These are phyloP conservation scores for Eutrema japonicum DNA, from an alignment of 345 rosid genomes.

Conservation along the genomic window DNA sequence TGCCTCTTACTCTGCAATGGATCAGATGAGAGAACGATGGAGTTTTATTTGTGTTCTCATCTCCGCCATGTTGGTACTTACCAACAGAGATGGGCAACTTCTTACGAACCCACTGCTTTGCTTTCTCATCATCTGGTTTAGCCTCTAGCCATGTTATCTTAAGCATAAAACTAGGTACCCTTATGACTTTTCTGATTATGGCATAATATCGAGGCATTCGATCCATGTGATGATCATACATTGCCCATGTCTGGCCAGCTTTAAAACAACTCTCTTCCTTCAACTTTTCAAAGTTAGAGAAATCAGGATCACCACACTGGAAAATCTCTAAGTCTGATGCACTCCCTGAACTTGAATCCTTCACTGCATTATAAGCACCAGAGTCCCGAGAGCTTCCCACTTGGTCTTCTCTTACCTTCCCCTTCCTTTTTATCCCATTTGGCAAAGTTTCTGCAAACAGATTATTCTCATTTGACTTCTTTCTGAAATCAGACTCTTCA, in stretches of 20 bases:
- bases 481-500: slow-evolving; percentile 20
- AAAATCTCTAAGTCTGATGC: slow-evolving; percentile 41
- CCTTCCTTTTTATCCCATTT: slow-evolving; percentile 27
- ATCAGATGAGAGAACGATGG: slow-evolving; percentile 75
- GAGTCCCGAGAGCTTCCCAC: slow-evolving; percentile 38
- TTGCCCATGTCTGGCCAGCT: slow-evolving; percentile 79
- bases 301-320: slow-evolving; percentile 64
- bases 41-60: slow-evolving; percentile 41
- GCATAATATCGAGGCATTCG: slow-evolving; percentile 90
- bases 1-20: slow-evolving; percentile 43
- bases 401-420: slow-evolving; percentile 38
- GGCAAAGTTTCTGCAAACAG: slow-evolving; percentile 15
- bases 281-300: slow-evolving; percentile 63
- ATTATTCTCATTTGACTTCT: slow-evolving; percentile 5
- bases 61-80: slow-evolving; percentile 52
- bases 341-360: slow-evolving; percentile 42
- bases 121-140: slow-evolving; percentile 57
- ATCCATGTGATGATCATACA: slow-evolving; percentile 58
- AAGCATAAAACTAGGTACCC: slow-evolving; percentile 54
- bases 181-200: slow-evolving; percentile 55
- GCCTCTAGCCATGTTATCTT: slow-evolving; percentile 78
- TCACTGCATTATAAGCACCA: slow-evolving; percentile 2
- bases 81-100: slow-evolving; percentile 77
- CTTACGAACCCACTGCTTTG: slow-evolving; percentile 52
- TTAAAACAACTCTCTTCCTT: slow-evolving; percentile 54